phyloP scores from a whole-genome alignment of 2,329 filamentous ascomycete genomes.

The Colletotrichum filicis region DNA sequence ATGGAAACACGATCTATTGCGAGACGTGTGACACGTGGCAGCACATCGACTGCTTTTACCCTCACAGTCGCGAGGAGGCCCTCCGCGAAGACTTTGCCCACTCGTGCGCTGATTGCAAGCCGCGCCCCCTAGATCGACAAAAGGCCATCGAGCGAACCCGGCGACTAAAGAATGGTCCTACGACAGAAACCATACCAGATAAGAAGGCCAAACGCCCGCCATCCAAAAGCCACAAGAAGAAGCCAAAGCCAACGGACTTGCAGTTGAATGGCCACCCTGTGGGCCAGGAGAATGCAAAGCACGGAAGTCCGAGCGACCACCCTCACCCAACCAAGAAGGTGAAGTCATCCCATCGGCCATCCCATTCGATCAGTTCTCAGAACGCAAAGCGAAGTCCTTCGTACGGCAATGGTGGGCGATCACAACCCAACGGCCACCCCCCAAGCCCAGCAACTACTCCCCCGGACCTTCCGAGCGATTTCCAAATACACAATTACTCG shows the following conservation, averaged over 20 bases:
- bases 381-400: constrained; percentile 73
- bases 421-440: constrained; percentile 67
- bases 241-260: constrained; percentile 76
- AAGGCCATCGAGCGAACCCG: constrained; percentile 79
- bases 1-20: constrained; percentile 97
- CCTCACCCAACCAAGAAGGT: constrained; percentile 77
- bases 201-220: constrained; percentile 80
- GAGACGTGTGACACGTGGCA: constrained; percentile 98
- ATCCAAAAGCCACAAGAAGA: constrained; percentile 90
- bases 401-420: constrained; percentile 68
- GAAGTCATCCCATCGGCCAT: constrained; percentile 84
- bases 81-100: constrained; percentile 80
- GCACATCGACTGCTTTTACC: constrained; percentile 97
- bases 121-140: constrained; percentile 77
- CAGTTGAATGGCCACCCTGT: constrained; percentile 75
- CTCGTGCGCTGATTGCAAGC: constrained; percentile 89
- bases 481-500: constrained; percentile 76
- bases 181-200: constrained; percentile 65
- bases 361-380: constrained; percentile 79
- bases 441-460: constrained; percentile 83
- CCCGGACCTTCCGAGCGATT: constrained; percentile 71
- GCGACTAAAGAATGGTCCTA: constrained; percentile 61
- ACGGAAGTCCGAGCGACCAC: constrained; percentile 56
- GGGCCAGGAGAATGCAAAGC: constrained; percentile 65
- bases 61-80: constrained; percentile 76